Evolutionary conservation across 441 rosid species (phyloP), one percentile per base, ranked within the genome.

Genomic region (Adansonia grandidieri): DNA sequence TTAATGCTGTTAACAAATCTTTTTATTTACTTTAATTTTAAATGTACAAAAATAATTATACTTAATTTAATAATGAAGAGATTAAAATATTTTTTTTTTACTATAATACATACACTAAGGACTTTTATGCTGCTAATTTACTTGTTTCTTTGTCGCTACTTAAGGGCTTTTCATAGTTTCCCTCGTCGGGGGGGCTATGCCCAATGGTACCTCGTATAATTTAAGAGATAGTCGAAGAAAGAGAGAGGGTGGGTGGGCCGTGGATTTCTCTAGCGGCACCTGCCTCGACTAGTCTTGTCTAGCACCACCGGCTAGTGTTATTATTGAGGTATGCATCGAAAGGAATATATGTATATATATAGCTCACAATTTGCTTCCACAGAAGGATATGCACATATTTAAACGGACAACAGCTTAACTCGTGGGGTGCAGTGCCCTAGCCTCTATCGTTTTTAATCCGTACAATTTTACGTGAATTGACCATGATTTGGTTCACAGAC

Each of bases 281-380:
- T 69, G 48, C 78, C 75, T 60, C 73, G 73, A 79, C 71, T 44
- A 40, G 80, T 82, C 82, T 72, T 82, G 78, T 79, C 82, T 2
- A 63, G 2, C 78, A 6, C 22, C 71, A 58, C 19, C 72, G 22
- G 15, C 67, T 65, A 37, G 17, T 64, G 72, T 14, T 5, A 64
- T 71, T 75, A 70, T 53, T 71, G 77, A 57, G 48, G 51, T 11
- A 48, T 58, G 40, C 54, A n/a, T 32, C 67, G 69, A 79, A 67
- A 62, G 73, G 79, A 61, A 76, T 66, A 77, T 66, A 77, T 72
- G 13, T 5, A 62, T 37, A 32, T 9, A 45, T 62, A 32, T 32
- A 32, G 9, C 66, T 20, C 14, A 48, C 28, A 51, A 61, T 71
- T 60, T 50, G 63, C 62, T 19, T 60, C 24, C 75, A 15, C 45